These are phyloP conservation scores for Lactarius hatsudake DNA, from an alignment of 768 basidiomycete genomes.

Conservation along the genomic window DNA sequence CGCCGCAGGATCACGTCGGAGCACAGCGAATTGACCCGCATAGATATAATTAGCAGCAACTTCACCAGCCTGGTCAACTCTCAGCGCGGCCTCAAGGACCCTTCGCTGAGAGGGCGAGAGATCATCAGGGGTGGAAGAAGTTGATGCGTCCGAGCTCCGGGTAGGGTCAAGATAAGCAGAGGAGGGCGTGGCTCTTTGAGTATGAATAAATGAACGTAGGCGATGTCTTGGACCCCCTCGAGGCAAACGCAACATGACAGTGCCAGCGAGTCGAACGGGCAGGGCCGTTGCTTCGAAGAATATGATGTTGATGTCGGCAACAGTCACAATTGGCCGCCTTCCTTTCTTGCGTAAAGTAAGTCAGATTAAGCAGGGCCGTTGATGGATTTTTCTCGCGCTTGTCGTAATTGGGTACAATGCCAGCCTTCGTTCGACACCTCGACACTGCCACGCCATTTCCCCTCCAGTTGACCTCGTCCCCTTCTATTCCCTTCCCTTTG, in stretches of 20 bases:
- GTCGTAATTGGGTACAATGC: neutral
- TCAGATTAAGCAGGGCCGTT: neutral
- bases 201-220: slow-evolving; percentile 19
- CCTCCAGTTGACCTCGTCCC: neutral
- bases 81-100: slow-evolving; percentile 62
- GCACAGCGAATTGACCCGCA: slow-evolving; percentile 75
- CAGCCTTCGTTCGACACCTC: neutral
- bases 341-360: no score
- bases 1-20: slow-evolving; percentile 54
- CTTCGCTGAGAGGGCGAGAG: slow-evolving; percentile 50
- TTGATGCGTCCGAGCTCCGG: slow-evolving; percentile 38
- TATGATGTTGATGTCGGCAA: no score
- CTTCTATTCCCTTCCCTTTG: neutral
- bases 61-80: slow-evolving; percentile 96
- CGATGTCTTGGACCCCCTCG: neutral
- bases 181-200: slow-evolving; percentile 37
- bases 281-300: no score
- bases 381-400: slow-evolving; percentile 14
- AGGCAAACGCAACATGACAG: slow-evolving; percentile 3
- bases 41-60: slow-evolving; percentile 97
- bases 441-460: neutral
- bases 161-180: slow-evolving; percentile 46
- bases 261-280: neutral
- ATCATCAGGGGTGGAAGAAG: slow-evolving; percentile 53
- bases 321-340: no score